These are phyloP conservation scores for Boletus pseudo-olivaceus DNA, from an alignment of 768 basidiomycete species.

Conservation along the genomic window DNA sequence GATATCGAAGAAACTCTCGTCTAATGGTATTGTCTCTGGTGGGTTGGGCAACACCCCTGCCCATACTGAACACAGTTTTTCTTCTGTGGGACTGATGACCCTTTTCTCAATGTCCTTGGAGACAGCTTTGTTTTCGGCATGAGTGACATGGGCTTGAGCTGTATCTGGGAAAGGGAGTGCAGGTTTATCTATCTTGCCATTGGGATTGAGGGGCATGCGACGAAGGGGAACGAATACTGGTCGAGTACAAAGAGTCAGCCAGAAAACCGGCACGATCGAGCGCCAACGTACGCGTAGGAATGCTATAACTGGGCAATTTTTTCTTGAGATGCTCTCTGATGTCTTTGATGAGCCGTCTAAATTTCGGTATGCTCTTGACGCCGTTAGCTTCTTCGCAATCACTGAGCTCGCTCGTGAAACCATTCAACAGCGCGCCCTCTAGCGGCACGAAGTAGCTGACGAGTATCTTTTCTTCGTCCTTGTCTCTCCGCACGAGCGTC, in stretches of 20 bases:
- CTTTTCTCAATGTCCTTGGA: slow-evolving; percentile 32
- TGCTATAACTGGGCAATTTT: slow-evolving; percentile 92
- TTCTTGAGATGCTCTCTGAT: slow-evolving; percentile 95
- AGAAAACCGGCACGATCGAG: background rate
- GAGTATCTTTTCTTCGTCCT: slow-evolving; percentile 98
- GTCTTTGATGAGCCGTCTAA: slow-evolving; percentile 86
- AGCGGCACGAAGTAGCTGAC: slow-evolving; percentile 96
- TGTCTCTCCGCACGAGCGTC: slow-evolving; percentile 92
- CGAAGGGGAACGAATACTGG: slow-evolving; percentile 90
- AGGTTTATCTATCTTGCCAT: slow-evolving; percentile 99
- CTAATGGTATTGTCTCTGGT: slow-evolving; percentile 71
- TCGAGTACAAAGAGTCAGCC: slow-evolving; percentile 1
- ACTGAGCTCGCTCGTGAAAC: slow-evolving; percentile 63
- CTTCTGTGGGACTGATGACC: slow-evolving; percentile 64
- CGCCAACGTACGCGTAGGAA: slow-evolving; percentile 72
- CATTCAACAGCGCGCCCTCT: slow-evolving; percentile 60
- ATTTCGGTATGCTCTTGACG: slow-evolving; percentile 75
- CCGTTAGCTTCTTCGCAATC: slow-evolving; percentile 50
- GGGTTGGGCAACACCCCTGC: slow-evolving; percentile 72
- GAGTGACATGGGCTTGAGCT: slow-evolving; percentile 48
- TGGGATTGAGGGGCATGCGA: slow-evolving; percentile 97
- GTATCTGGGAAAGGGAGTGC: slow-evolving; percentile 99
- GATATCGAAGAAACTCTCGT: slow-evolving; percentile 97
- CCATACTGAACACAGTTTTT: slow-evolving; percentile 85
- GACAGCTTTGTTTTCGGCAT: slow-evolving; percentile 37